Conservation (phyloP, 2,329 filamentous ascomycete species). For the Botryotinia globosa region DNA sequence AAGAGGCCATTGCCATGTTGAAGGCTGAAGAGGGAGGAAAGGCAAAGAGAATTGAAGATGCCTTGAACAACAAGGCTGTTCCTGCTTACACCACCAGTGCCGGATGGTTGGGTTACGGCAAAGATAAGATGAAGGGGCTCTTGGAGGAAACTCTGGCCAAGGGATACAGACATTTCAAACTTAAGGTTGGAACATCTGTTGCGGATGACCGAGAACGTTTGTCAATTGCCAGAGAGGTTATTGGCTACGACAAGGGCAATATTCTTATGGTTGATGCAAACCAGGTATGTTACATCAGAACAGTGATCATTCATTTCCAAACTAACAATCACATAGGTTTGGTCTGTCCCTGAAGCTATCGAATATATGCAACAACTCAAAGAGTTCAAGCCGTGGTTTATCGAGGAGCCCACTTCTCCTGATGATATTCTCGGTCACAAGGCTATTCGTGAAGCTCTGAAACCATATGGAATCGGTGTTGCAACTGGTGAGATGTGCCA, state of each 20-base stretch:
- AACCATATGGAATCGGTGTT: slow-evolving; percentile 72
- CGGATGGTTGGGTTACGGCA: slow-evolving; percentile 86
- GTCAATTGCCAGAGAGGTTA: slow-evolving; percentile 71
- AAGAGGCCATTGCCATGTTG: slow-evolving; percentile 74
- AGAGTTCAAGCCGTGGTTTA: slow-evolving; percentile 89
- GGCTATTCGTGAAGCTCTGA: slow-evolving; percentile 76
- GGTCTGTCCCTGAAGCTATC: slow-evolving; percentile 87
- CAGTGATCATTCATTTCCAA: slow-evolving; percentile 3
- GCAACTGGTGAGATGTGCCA: slow-evolving; percentile 95
- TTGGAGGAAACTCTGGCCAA: slow-evolving; percentile 70
- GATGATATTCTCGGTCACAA: slow-evolving; percentile 89
- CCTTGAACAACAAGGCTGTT: slow-evolving; percentile 69
- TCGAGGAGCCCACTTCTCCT: slow-evolving; percentile 88
- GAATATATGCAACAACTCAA: slow-evolving; percentile 79
- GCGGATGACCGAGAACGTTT: slow-evolving; percentile 70
- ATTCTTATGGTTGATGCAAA: slow-evolving; percentile 91
- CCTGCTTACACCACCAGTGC: slow-evolving; percentile 89
- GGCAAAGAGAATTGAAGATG: slow-evolving; percentile 66
- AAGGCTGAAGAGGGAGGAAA: slow-evolving; percentile 65
- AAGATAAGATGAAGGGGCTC: slow-evolving; percentile 79
- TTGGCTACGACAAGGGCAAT: slow-evolving; percentile 72
- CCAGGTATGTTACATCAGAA: slow-evolving; percentile 52
- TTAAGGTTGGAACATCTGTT: slow-evolving; percentile 78
- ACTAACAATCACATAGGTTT: slow-evolving; percentile 49
- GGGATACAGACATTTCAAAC: slow-evolving; percentile 84